Evolutionary conservation across 2,329 filamentous ascomycete species (phyloP).

Genomic region (Trichoderma pleuroti): DNA sequence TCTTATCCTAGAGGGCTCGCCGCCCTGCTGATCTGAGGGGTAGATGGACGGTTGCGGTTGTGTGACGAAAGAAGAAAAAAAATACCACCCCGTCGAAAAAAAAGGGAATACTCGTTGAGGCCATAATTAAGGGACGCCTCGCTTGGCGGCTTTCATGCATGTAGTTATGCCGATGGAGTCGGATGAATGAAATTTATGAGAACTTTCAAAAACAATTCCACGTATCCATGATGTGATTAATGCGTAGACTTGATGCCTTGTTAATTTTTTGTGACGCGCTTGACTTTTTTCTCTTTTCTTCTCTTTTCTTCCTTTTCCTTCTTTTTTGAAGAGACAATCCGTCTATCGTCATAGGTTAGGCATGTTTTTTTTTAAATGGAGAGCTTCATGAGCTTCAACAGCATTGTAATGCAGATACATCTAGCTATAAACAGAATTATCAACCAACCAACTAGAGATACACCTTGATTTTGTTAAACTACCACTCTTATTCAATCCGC

Average conservation of each 20-base stretch:
- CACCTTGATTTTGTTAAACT: neutral
- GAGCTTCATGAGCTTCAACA: neutral
- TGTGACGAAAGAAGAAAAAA: constrained; percentile 26
- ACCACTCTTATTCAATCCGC: neutral
- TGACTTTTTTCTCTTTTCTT: neutral
- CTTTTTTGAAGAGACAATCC: neutral
- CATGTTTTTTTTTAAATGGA: accelerated
- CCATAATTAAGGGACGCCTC: constrained; percentile 38
- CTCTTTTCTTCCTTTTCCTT: no score
- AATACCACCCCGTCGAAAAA: constrained; percentile 26
- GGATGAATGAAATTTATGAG: constrained; percentile 40
- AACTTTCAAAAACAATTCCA: constrained; percentile 24
- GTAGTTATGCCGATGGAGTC: constrained; percentile 40
- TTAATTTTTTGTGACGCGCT: no score
- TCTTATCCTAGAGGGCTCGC: constrained; percentile 26
- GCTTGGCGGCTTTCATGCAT: constrained; percentile 37
- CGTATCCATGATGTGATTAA: neutral
- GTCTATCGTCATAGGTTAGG: neutral
- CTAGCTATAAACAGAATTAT: neutral
- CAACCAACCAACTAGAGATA: neutral
- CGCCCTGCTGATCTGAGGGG: constrained; percentile 23
- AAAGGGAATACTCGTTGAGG: constrained; percentile 32
- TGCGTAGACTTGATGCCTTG: neutral
- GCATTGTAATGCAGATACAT: neutral
- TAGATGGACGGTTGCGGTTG: constrained; percentile 23